Evolutionary conservation across 139 green algal genomes (phyloP), one percentile per base, ranked within the genome.

Genomic region (Medakamo hakoo): DNA sequence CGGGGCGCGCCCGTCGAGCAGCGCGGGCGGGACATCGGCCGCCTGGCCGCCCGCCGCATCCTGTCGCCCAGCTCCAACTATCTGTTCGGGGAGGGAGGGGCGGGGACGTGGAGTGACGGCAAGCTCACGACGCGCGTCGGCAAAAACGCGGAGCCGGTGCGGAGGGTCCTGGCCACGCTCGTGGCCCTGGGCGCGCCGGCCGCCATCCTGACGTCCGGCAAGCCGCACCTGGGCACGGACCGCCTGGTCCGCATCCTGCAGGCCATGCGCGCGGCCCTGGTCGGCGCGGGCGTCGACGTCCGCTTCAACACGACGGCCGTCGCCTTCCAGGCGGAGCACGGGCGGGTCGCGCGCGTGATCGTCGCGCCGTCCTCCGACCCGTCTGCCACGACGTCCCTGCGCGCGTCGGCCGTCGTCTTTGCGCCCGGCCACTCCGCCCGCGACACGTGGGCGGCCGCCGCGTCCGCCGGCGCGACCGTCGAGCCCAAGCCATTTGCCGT

Each of bases 181-280:
- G 72, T 83, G 30, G 40, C 67, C 5, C 85, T 91, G 52, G 87
- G 87, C 0, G 87, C 86, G 20, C 84, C 87, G 0, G 65, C 83
- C 56, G 67, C 76, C 55, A 82, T 93, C 30, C 71, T 92, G 32
- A 69, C 83, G 63, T 70, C 75, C 4, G 85, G 85, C 62, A 89
- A 89, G 73, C 87, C 87, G 1, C 86, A 93, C 63, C 68, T 95
- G 25, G 87, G 87, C 30, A 95, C 87, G 1, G 87, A 95, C 68
- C 65, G 80, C 1, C 71, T 95, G 30, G 81, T 95, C 23, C 66
- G 65, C 32, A 81, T 93, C 28, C 74, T 93, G 30, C 69, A 70
- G 27, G 52, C 58, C 55, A 87, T 92, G 67, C 71, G 85, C 25
- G 30, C 60, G 24, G 64, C 82, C 30, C 77, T 91, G 24, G 31